These are phyloP conservation scores for Taphrina betulina DNA, from an alignment of 1,139 yeast species.

Conservation along the genomic window DNA sequence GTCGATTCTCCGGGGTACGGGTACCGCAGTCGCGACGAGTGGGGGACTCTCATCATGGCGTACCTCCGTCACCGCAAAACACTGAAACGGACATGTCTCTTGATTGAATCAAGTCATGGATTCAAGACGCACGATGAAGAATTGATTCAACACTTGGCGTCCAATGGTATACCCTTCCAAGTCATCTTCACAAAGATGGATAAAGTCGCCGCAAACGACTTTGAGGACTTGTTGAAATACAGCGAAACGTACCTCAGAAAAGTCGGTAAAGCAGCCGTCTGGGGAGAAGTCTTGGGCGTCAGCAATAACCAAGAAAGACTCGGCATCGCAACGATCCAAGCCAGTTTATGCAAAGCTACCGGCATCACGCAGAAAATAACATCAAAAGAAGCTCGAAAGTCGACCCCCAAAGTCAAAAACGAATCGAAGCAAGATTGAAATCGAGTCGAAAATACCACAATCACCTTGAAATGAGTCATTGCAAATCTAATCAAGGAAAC, in stretches of 20 bases:
- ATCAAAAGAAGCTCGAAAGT: no score
- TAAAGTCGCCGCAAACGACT: not conserved
- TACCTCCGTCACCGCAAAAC: constrained; percentile 9
- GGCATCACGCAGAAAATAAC: no score
- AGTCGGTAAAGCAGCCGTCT: constrained; percentile 12
- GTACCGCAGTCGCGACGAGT: constrained; percentile 10
- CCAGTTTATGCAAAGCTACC: constrained; percentile 9
- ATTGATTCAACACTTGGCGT: constrained; percentile 6
- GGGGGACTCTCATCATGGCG: constrained; percentile 10
- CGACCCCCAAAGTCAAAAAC: no score
- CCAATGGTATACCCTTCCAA: constrained; percentile 21
- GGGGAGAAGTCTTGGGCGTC: constrained; percentile 16
- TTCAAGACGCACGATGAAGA: constrained; percentile 16
- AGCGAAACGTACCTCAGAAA: constrained; percentile 13
- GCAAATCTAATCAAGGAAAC: no score
- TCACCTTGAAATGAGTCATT: no score
- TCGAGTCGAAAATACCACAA: no score
- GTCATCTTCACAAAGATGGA: constrained; percentile 24
- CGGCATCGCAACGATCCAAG: constrained; percentile 3
- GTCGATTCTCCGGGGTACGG: constrained; percentile 32
- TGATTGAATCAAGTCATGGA: constrained; percentile 29
- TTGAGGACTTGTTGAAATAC: not conserved
- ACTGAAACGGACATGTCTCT: constrained; percentile 15
- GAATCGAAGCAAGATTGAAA: no score
- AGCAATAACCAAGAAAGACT: constrained; percentile 8